Percentiles rank a stretch among this genome's conserved stretches.
phyloP scores from a whole-genome alignment of 2,329 filamentous ascomycete genomes.

The Monosporascus sp. region DNA sequence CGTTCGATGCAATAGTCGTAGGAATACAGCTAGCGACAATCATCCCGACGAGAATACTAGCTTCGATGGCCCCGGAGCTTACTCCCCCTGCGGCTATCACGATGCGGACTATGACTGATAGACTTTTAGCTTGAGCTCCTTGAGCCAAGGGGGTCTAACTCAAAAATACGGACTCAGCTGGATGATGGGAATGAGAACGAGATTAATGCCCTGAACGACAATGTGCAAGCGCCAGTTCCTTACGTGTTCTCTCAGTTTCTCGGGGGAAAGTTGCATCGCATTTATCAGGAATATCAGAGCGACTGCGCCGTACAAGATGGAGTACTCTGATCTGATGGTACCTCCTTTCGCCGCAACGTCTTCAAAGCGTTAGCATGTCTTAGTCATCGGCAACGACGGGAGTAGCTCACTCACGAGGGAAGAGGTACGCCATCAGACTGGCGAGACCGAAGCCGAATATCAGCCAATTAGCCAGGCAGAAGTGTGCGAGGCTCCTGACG shows the following conservation, averaged over 20 bases:
- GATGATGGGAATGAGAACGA: slow-evolving; percentile 59
- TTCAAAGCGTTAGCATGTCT: slow-evolving; percentile 15
- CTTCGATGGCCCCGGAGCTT: slow-evolving; percentile 52
- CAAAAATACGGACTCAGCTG: slow-evolving; percentile 43
- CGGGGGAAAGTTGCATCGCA: slow-evolving; percentile 60
- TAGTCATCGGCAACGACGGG: slow-evolving; percentile 1
- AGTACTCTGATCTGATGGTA: slow-evolving; percentile 48
- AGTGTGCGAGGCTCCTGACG: slow-evolving; percentile 11
- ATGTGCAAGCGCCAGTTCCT: slow-evolving; percentile 63
- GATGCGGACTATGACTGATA: slow-evolving; percentile 39
- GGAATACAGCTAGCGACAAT: slow-evolving; percentile 63
- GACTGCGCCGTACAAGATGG: slow-evolving; percentile 63
- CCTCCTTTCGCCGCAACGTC: slow-evolving; percentile 44
- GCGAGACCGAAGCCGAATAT: slow-evolving; percentile 25
- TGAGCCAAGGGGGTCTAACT: neutral
- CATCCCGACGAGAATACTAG: slow-evolving; percentile 61
- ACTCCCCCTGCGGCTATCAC: slow-evolving; percentile 41
- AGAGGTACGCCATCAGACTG: slow-evolving; percentile 25
- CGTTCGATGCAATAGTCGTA: slow-evolving; percentile 68
- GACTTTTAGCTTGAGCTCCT: slow-evolving; percentile 10
- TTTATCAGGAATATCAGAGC: slow-evolving; percentile 67
- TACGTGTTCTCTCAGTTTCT: slow-evolving; percentile 55
- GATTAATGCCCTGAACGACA: slow-evolving; percentile 62
- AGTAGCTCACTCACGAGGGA: slow-evolving; percentile 37
- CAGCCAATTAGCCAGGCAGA: slow-evolving; percentile 25